Percentiles rank a stretch among this genome's conserved stretches.
These are phyloP conservation scores for Coleophoma cylindrospora DNA, from an alignment of 2,329 filamentous ascomycete genomes.

Conservation along the genomic window DNA sequence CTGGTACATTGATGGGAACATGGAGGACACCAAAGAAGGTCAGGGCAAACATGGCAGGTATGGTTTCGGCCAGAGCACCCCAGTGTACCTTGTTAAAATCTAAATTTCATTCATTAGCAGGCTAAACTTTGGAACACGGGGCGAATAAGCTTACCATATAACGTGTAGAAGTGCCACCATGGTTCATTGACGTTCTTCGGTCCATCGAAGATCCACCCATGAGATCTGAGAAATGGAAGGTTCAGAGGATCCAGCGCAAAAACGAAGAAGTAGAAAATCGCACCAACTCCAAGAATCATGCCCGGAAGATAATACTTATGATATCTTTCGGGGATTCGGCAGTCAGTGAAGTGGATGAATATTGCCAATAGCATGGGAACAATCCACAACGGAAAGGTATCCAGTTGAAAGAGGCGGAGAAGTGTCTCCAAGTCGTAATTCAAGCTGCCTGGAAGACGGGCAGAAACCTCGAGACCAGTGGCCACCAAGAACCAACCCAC, in stretches of 20 bases:
- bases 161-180: constrained; percentile 96
- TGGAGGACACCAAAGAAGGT: constrained; percentile 98
- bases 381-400: constrained; percentile 78
- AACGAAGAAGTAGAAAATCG: constrained; percentile 75
- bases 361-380: constrained; percentile 74
- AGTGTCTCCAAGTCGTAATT: constrained; percentile 76
- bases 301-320: constrained; percentile 82
- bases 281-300: constrained; percentile 77
- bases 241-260: constrained; percentile 63
- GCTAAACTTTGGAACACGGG: constrained; percentile 1
- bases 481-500: constrained; percentile 92
- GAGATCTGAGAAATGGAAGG: constrained; percentile 59
- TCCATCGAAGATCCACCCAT: constrained; percentile 88
- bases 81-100: constrained; percentile 80
- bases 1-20: constrained; percentile 96
- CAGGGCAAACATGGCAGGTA: constrained; percentile 92
- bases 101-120: constrained; percentile 28
- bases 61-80: constrained; percentile 74
- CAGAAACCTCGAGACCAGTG: constrained; percentile 91
- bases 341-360: constrained; percentile 61
- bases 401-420: constrained; percentile 63
- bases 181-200: constrained; percentile 74
- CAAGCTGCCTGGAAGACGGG: constrained; percentile 78
- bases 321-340: constrained; percentile 52
- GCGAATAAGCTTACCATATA: constrained; percentile 66